Conservation (phyloP, 441 rosid species). For the Pelargonium fulgidum region DNA sequence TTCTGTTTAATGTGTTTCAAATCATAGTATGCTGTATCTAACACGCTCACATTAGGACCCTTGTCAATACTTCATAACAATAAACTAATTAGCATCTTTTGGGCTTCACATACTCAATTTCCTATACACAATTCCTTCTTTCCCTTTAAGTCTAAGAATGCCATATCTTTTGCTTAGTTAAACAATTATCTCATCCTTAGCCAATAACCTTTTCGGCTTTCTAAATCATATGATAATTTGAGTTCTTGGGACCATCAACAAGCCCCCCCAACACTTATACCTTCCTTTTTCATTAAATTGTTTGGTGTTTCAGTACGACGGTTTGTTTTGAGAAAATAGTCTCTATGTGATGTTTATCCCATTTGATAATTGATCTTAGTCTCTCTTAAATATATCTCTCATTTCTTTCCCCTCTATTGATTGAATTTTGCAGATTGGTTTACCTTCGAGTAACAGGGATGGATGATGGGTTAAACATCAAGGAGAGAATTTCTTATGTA, state of each 20-base stretch:
- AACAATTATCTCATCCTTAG: not conserved
- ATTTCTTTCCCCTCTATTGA: not conserved
- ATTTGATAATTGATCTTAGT: constrained; percentile 10
- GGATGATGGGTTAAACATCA: constrained; percentile 78
- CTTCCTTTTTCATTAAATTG: constrained; percentile 1
- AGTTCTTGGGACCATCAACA: not conserved
- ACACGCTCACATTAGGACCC: not conserved
- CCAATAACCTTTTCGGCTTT: constrained; percentile 2
- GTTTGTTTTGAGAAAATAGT: not conserved
- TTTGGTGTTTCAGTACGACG: constrained; percentile 8
- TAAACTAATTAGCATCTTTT: not conserved
- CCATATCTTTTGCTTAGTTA: not conserved
- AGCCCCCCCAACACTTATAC: not conserved
- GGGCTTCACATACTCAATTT: not conserved
- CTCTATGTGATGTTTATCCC: constrained; percentile 4
- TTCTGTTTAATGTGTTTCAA: constrained; percentile 10
- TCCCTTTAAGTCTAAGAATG: not conserved
- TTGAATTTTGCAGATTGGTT: constrained; percentile 50
- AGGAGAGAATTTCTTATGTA: constrained; percentile 83
- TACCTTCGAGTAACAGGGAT: constrained; percentile 92
- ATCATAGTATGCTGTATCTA: constrained; percentile 3
- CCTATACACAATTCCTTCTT: not conserved
- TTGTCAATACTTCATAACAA: not conserved
- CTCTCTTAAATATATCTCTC: not conserved
- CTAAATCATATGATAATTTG: not conserved